Evolutionary conservation across 139 green algal species (phyloP).

Genomic region (Asterochloris erici): DNA sequence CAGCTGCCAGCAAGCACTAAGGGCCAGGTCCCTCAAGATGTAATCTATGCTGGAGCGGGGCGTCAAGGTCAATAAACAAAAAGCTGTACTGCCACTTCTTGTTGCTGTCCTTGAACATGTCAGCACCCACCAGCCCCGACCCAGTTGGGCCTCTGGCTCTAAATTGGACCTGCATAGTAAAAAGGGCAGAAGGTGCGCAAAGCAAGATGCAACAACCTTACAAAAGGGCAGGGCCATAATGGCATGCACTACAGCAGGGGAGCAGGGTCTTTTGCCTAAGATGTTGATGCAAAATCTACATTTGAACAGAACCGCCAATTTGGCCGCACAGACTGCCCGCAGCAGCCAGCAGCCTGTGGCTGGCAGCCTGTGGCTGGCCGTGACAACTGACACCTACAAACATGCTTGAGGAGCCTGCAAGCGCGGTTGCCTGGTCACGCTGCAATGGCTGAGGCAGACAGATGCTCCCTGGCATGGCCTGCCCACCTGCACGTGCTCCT

Average conservation of each 20-base stretch:
- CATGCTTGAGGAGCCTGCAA: neutral
- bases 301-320: neutral
- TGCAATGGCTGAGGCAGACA: neutral
- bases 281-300: neutral
- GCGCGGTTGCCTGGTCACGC: neutral
- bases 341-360: neutral
- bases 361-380: neutral
- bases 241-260: neutral
- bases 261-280: neutral
- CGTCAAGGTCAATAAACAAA: slow-evolving; percentile 71
- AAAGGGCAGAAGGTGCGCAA: neutral
- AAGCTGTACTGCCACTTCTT: slow-evolving; percentile 79
- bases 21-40: too few species aligned
- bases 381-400: neutral
- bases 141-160: slow-evolving; percentile 67
- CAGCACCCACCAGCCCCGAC: slow-evolving; percentile 64
- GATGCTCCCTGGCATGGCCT: neutral
- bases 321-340: neutral
- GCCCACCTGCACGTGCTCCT: slow-evolving; percentile 81
- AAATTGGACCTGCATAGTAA: slow-evolving; percentile 72
- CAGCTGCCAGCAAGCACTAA: too few species aligned
- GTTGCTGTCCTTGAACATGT: slow-evolving; percentile 77
- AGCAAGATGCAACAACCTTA: neutral
- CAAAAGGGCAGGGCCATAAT: neutral
- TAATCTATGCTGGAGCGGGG: neutral